Percentiles rank a stretch among this genome's conserved stretches.
phyloP scores from a whole-genome alignment of 495 filamentous ascomycete genomes.

The Sphaerosporella brunnea region DNA sequence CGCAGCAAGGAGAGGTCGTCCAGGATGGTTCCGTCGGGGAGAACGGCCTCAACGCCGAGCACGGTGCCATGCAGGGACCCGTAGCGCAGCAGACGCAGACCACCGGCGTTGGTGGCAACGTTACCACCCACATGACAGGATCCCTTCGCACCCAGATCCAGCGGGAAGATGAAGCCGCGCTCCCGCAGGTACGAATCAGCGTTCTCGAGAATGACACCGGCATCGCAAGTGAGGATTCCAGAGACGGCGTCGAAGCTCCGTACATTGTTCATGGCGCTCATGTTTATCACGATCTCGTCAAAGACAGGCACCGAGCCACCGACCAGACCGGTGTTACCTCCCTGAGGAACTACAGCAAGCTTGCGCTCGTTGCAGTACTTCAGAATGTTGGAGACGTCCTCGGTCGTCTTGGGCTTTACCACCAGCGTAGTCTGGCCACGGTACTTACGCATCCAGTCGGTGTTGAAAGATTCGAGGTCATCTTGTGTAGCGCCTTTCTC shows the following conservation, averaged over 20 bases:
- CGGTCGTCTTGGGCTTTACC: constrained; percentile 61
- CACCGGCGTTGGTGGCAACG: constrained; percentile 90
- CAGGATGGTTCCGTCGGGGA: constrained; percentile 80
- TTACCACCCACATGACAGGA: constrained; percentile 98
- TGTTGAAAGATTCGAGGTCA: constrained; percentile 85
- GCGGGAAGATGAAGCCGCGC: constrained; percentile 68
- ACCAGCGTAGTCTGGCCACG: constrained; percentile 75
- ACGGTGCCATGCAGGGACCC: constrained; percentile 87
- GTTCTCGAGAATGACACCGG: constrained; percentile 76
- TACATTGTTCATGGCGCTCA: constrained; percentile 74
- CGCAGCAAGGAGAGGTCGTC: constrained; percentile 71
- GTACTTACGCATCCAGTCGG: constrained; percentile 99
- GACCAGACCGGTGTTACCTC: constrained; percentile 88
- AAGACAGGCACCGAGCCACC: constrained; percentile 91
- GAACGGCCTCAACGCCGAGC: constrained; percentile 76
- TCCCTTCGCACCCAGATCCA: constrained; percentile 92
- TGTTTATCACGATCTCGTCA: constrained; percentile 90
- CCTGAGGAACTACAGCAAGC: constrained; percentile 92
- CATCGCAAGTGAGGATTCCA: constrained; percentile 76
- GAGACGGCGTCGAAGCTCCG: constrained; percentile 80
- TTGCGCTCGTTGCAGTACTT: constrained; percentile 82
- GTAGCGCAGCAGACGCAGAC: constrained; percentile 75
- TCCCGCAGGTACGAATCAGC: constrained; percentile 69
- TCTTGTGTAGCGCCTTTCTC: constrained; percentile 45
- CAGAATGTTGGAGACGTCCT: constrained; percentile 73